Evolutionary conservation across 2,329 filamentous ascomycete species (phyloP).

Genomic region (Fusarium secorum): DNA sequence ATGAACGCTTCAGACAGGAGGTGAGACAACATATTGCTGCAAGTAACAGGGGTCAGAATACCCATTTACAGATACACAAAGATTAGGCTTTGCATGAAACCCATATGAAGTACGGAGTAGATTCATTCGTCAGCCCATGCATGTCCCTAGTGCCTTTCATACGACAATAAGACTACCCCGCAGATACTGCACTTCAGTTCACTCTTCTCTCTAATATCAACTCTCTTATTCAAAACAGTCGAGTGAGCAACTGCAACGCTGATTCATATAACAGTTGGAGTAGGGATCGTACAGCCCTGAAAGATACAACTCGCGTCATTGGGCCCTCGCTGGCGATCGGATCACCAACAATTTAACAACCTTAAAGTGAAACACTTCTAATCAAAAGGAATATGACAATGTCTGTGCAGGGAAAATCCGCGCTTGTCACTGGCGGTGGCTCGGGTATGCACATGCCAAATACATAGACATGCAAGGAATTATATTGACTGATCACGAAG

Average conservation of each 20-base stretch:
- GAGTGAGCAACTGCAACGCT: neutral
- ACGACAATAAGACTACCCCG: constrained; percentile 13
- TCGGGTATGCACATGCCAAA: constrained; percentile 24
- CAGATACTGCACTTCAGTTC: constrained; percentile 6
- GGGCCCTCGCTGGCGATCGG: neutral
- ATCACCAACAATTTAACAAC: neutral
- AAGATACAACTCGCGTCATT: neutral
- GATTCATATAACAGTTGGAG: neutral
- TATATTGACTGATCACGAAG: neutral
- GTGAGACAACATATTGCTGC: neutral
- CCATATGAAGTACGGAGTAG: neutral
- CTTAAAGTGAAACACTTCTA: neutral
- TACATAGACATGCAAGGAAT: neutral
- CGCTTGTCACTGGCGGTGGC: constrained; percentile 35
- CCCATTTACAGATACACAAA: neutral
- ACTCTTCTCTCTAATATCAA: neutral
- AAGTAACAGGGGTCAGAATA: neutral
- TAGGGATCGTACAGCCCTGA: neutral
- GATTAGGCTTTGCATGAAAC: neutral
- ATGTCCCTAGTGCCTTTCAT: constrained; percentile 25
- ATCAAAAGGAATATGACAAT: constrained; percentile 28
- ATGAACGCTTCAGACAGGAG: neutral
- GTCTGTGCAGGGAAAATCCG: constrained; percentile 37
- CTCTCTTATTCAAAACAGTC: neutral
- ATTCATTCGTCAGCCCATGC: constrained; percentile 2